Evolutionary conservation across 768 basidiomycete species (phyloP).

Genomic region (Paxillus rubicundulus): DNA sequence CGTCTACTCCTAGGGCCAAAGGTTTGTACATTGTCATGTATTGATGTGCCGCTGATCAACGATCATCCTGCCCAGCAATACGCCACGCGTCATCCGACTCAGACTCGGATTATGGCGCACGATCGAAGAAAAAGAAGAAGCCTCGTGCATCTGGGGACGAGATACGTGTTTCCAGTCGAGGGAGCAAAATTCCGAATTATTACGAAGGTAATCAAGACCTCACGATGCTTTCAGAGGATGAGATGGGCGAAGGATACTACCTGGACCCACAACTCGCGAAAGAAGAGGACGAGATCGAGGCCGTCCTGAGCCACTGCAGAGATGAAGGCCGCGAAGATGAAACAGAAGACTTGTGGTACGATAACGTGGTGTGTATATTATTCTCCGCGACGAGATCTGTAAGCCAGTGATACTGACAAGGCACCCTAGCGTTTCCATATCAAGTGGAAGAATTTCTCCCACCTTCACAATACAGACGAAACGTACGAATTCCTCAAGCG

Average conservation of each 20-base stretch:
- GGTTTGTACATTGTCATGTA: slow-evolving; percentile 38
- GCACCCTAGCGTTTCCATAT: slow-evolving; percentile 86
- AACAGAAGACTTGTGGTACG: slow-evolving; percentile 77
- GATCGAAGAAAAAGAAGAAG: slow-evolving; percentile 85
- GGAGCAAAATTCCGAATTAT: slow-evolving; percentile 82
- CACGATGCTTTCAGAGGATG: slow-evolving; percentile 64
- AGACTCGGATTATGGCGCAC: slow-evolving; percentile 83
- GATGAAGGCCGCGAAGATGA: slow-evolving; percentile 81
- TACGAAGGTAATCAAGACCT: slow-evolving; percentile 74
- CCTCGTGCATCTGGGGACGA: slow-evolving; percentile 58
- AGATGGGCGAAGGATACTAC: slow-evolving; percentile 52
- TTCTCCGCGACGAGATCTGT: not conserved
- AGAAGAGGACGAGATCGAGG: slow-evolving; percentile 89
- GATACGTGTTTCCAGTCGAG: slow-evolving; percentile 71
- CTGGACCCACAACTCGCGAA: slow-evolving; percentile 50
- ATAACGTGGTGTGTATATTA: slow-evolving; percentile 67
- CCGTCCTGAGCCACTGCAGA: slow-evolving; percentile 81
- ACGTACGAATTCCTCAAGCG: slow-evolving; percentile 93
- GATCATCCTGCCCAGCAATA: slow-evolving; percentile 37
- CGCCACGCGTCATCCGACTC: slow-evolving; percentile 72
- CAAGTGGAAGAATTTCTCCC: slow-evolving; percentile 99
- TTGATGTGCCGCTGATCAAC: slow-evolving; percentile 8
- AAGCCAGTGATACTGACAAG: slow-evolving; percentile 5
- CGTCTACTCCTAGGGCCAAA: slow-evolving; percentile 52
- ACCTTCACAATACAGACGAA: slow-evolving; percentile 99